These are phyloP conservation scores for Pseudopyricularia cyperi DNA, from an alignment of 2,329 filamentous ascomycete genomes.

Conservation along the genomic window DNA sequence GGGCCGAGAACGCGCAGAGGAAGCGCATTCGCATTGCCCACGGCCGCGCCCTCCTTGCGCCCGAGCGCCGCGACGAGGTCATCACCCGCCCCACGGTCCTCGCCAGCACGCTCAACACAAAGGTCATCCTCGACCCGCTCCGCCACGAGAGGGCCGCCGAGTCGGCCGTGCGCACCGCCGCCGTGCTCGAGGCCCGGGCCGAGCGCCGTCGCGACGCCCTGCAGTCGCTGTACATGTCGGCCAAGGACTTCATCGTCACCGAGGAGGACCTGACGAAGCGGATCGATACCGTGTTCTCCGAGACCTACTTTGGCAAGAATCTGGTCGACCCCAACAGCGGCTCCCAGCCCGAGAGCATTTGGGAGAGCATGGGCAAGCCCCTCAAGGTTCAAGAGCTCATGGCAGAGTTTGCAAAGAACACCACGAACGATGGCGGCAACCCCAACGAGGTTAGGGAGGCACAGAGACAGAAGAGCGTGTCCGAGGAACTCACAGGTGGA, in stretches of 20 bases:
- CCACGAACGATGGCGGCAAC: neutral
- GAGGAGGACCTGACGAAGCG: slow-evolving; percentile 62
- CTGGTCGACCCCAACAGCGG: slow-evolving; percentile 19
- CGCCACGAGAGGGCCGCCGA: slow-evolving; percentile 41
- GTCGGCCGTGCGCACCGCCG: slow-evolving; percentile 25
- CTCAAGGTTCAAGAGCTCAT: slow-evolving; percentile 31
- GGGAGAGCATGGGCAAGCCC: slow-evolving; percentile 35
- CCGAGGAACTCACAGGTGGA: slow-evolving; percentile 47
- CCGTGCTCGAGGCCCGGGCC: slow-evolving; percentile 34
- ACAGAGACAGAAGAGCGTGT: slow-evolving; percentile 37
- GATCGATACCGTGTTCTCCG: slow-evolving; percentile 66
- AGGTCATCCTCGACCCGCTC: slow-evolving; percentile 46
- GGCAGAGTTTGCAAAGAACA: slow-evolving; percentile 7
- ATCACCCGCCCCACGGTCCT: slow-evolving; percentile 59
- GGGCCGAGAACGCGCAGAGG: slow-evolving; percentile 5
- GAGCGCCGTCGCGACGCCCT: slow-evolving; percentile 56
- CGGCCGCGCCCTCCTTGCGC: slow-evolving; percentile 29
- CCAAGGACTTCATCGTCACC: slow-evolving; percentile 72
- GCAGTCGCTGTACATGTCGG: slow-evolving; percentile 82
- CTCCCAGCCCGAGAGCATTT: slow-evolving; percentile 30
- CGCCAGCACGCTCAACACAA: slow-evolving; percentile 32
- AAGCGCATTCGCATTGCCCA: slow-evolving; percentile 26
- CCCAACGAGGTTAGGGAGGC: slow-evolving; percentile 29
- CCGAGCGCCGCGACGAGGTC: slow-evolving; percentile 62
- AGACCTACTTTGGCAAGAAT: slow-evolving; percentile 35